A percentile compares a stretch with the other conserved stretches of the same genome.
Conservation (phyloP, 1,139 yeast species). For the Blastobotrys apis region DNA sequence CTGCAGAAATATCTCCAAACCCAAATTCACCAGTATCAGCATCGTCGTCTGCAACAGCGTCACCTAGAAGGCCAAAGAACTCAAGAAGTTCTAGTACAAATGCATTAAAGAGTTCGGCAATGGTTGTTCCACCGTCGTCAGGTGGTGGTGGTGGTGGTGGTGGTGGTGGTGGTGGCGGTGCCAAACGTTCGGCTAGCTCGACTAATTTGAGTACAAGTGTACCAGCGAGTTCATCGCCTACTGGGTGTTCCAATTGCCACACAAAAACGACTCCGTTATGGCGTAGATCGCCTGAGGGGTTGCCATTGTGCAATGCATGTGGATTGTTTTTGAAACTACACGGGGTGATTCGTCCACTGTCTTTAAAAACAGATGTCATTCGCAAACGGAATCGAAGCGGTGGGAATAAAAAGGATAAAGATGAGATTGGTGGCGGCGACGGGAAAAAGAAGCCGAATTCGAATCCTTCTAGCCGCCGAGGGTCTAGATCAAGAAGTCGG, state of each 20-base stretch:
- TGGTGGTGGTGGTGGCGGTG: background rate
- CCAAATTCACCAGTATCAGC: background rate
- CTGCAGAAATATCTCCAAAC: background rate
- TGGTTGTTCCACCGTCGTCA: background rate
- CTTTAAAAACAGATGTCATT: slow-evolving; percentile 87
- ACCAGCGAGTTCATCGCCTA: slow-evolving; percentile 19
- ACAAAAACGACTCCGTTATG: slow-evolving; percentile 93
- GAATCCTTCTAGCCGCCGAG: slow-evolving; percentile 2
- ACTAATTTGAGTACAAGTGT: slow-evolving; percentile 6
- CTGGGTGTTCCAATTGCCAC: slow-evolving; percentile 76
- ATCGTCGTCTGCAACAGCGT: background rate
- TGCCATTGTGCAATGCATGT: slow-evolving; percentile 92
- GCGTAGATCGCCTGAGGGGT: slow-evolving; percentile 91
- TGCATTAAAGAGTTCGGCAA: background rate
- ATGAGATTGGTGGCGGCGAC: too few species aligned
- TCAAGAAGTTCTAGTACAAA: background rate
- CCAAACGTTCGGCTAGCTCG: background rate
- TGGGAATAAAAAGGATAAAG: slow-evolving; percentile 6
- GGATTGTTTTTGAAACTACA: slow-evolving; percentile 87
- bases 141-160: background rate
- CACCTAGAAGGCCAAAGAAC: background rate
- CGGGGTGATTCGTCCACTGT: slow-evolving; percentile 89
- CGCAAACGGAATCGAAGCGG: slow-evolving; percentile 56
- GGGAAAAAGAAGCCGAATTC: background rate
- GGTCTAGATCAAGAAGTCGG: background rate